A percentile compares a stretch with the other conserved stretches of the same genome.
phyloP scores from a whole-genome alignment of 2,329 filamentous ascomycete species.

The Hysterium pulicare region DNA sequence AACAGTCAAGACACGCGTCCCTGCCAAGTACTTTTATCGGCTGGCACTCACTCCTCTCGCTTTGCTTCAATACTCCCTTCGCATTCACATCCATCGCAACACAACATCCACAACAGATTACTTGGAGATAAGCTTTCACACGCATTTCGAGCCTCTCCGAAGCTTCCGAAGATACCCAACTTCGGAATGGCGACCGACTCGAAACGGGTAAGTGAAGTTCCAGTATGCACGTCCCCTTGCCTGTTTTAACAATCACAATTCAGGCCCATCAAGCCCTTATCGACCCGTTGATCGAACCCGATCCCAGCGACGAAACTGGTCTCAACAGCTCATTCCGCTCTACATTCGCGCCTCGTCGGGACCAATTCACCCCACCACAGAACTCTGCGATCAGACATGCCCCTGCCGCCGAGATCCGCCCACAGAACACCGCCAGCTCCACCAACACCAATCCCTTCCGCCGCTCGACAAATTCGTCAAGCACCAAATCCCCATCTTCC shows the following conservation, averaged over 20 bases:
- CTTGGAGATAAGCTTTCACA: too few species aligned
- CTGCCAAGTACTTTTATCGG: slow-evolving; percentile 35
- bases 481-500: slow-evolving; percentile 20
- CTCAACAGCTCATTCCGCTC: slow-evolving; percentile 56
- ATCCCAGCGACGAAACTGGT: slow-evolving; percentile 65
- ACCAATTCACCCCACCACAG: slow-evolving; percentile 25
- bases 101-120: too few species aligned
- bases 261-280: slow-evolving; percentile 66
- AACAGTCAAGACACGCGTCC: too few species aligned
- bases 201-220: slow-evolving; percentile 16
- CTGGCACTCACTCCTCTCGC: too few species aligned
- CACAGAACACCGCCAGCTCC: slow-evolving; percentile 36
- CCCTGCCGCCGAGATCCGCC: slow-evolving; percentile 21
- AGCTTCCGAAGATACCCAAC: too few species aligned
- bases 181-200: slow-evolving; percentile 15
- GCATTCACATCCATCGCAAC: too few species aligned
- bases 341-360: slow-evolving; percentile 39
- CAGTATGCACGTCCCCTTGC: too few species aligned
- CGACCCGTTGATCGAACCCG: slow-evolving; percentile 65
- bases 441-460: slow-evolving; percentile 46
- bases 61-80: too few species aligned
- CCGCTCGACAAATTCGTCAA: slow-evolving; percentile 29
- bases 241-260: too few species aligned
- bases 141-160: too few species aligned
- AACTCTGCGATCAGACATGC: slow-evolving; percentile 25